phyloP scores from a whole-genome alignment of 1,284 basidiomycete genomes.

The Moesziomyces globuligerus region DNA sequence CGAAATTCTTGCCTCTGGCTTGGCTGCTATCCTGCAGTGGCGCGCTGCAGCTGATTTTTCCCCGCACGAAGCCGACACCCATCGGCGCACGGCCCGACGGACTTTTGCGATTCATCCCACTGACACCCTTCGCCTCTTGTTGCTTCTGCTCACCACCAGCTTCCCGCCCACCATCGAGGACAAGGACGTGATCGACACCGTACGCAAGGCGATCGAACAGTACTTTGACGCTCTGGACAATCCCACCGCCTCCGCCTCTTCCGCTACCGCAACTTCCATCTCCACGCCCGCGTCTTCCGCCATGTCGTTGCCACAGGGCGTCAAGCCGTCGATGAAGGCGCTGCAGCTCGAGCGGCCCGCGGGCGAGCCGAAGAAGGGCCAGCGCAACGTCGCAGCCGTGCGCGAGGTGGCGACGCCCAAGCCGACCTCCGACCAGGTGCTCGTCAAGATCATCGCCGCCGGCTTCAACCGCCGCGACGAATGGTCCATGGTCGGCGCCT shows the following conservation, averaged over 20 bases:
- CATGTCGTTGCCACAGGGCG: conserved; percentile 3
- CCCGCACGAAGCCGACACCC: too few relatives aligned
- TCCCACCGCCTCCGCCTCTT: background rate
- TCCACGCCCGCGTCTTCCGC: background rate
- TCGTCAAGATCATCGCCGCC: conserved; percentile 71
- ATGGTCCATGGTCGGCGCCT: conserved; percentile 77
- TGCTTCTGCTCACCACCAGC: conserved; percentile 10
- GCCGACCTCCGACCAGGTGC: conserved; percentile 36
- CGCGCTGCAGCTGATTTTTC: too few relatives aligned
- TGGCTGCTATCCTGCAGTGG: too few relatives aligned
- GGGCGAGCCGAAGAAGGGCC: conserved; percentile 45
- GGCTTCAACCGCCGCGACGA: conserved; percentile 85
- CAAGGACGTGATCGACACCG: conserved; percentile 47
- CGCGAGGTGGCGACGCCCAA: conserved; percentile 46
- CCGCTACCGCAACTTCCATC: background rate
- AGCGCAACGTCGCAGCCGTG: conserved; percentile 45
- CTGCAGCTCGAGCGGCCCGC: conserved; percentile 52
- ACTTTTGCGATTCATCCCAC: conserved; percentile 8
- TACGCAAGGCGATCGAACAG: conserved; percentile 41
- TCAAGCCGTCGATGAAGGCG: conserved; percentile 47
- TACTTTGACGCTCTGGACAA: conserved; percentile 45
- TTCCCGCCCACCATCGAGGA: conserved; percentile 54
- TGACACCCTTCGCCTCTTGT: conserved; percentile 2
- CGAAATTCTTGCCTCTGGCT: too few relatives aligned
- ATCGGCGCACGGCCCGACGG: background rate